A percentile compares a stretch with the other conserved stretches of the same genome.
phyloP scores from a whole-genome alignment of 2,329 filamentous ascomycete species.

The Ramularia collo-cygni region DNA sequence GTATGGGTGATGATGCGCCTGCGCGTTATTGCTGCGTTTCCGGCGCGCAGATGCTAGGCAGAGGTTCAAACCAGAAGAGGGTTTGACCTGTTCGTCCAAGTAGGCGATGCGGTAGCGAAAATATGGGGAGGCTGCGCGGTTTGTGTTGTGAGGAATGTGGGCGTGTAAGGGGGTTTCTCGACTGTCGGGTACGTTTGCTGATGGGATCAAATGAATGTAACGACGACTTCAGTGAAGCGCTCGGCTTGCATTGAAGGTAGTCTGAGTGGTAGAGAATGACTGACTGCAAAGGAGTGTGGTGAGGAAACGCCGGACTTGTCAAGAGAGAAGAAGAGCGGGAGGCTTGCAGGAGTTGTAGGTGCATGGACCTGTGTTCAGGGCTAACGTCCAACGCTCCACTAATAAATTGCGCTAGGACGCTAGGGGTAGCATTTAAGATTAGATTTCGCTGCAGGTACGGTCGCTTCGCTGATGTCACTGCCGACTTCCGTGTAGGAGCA shows the following conservation, averaged over 20 bases:
- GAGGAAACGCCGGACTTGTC: slow-evolving; percentile 3
- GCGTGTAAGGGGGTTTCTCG: slow-evolving; percentile 5
- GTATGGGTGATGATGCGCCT: slow-evolving; percentile 9
- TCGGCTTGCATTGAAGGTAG: slow-evolving; percentile 13
- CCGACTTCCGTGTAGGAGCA: too few relatives aligned
- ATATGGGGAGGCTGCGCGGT: slow-evolving; percentile 5
- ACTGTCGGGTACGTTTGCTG: not conserved
- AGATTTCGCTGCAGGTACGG: too few relatives aligned
- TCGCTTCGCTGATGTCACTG: too few relatives aligned
- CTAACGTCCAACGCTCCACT: too few relatives aligned
- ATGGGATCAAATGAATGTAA: slow-evolving; percentile 16
- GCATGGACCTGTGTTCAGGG: too few relatives aligned
- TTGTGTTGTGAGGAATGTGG: slow-evolving; percentile 9
- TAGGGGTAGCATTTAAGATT: too few relatives aligned
- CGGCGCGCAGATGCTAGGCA: slow-evolving; percentile 9
- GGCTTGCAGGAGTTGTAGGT: too few relatives aligned
- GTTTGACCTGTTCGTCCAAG: slow-evolving; percentile 10
- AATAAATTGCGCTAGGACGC: too few relatives aligned
- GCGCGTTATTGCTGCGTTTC: slow-evolving; percentile 13
- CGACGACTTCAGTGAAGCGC: slow-evolving; percentile 16
- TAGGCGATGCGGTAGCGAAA: slow-evolving; percentile 2
- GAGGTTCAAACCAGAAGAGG: slow-evolving; percentile 3
- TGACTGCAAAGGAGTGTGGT: slow-evolving; percentile 3
- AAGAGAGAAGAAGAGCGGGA: too few relatives aligned
- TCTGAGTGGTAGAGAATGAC: slow-evolving; percentile 10